phyloP scores from a whole-genome alignment of 306 rosid genomes.

The Herpetospermum pedunculosum region DNA sequence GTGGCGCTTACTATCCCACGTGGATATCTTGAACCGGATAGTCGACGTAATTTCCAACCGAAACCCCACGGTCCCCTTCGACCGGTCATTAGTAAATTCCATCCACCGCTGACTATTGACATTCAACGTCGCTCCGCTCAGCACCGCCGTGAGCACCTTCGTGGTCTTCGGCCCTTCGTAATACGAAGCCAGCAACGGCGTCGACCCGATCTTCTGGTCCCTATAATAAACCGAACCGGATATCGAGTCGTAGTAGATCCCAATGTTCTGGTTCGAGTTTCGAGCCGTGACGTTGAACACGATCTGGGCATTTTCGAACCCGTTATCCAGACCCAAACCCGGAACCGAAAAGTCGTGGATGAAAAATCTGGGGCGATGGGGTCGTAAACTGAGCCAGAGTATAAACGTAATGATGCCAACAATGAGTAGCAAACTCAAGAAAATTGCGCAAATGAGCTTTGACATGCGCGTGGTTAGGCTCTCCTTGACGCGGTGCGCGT shows the following conservation, averaged over 20 bases:
- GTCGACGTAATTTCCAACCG: conserved; percentile 42
- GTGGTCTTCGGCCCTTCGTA: conserved; percentile 63
- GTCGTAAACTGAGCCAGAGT: conserved; percentile 76
- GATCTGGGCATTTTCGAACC: conserved; percentile 36
- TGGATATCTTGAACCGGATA: conserved; percentile 44
- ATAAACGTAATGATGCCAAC: conserved; percentile 52
- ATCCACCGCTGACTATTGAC: conserved; percentile 42
- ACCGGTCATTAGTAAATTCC: conserved; percentile 48
- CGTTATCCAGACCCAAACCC: conserved; percentile 34
- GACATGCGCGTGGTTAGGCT: conserved; percentile 65
- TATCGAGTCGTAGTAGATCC: conserved; percentile 43
- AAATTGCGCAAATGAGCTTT: conserved; percentile 51
- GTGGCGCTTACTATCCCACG: conserved; percentile 61
- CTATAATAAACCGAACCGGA: conserved; percentile 39
- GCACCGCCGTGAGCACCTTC: conserved; percentile 20
- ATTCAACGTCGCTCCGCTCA: conserved; percentile 37
- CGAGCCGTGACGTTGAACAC: conserved; percentile 41
- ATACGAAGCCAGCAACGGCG: conserved; percentile 29
- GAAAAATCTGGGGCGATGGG: conserved; percentile 72
- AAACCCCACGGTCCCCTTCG: conserved; percentile 47
- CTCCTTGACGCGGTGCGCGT: conserved; percentile 62
- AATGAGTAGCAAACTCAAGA: conserved; percentile 41
- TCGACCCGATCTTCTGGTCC: conserved; percentile 46
- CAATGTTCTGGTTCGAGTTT: conserved; percentile 63
- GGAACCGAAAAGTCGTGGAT: conserved; percentile 50